A percentile compares a stretch with the other conserved stretches of the same genome.
Conservation (phyloP, 2,329 filamentous ascomycete genomes). For the Eutypella sp. region DNA sequence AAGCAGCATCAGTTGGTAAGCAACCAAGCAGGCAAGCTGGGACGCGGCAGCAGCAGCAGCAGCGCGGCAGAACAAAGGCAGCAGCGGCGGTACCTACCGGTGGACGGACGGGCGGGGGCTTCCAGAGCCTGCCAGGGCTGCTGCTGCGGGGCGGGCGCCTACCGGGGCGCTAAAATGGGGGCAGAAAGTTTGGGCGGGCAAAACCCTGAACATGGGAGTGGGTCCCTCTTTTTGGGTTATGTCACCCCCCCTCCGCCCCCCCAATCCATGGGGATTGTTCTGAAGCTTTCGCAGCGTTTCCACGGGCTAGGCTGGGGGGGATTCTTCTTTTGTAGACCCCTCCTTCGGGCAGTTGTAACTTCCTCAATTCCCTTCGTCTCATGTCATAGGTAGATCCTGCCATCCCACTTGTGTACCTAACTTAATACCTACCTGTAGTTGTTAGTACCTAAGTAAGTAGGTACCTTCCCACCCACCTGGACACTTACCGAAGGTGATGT, state of each 20-base stretch:
- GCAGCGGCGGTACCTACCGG: background rate
- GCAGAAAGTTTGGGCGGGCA: too few relatives aligned
- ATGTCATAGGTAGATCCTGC: background rate
- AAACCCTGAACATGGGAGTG: background rate
- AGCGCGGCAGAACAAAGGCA: too few relatives aligned
- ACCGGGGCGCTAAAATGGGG: too few relatives aligned
- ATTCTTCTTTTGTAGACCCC: too few relatives aligned
- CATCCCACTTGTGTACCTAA: too few relatives aligned
- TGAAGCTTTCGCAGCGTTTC: background rate
- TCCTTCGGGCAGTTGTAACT: too few relatives aligned
- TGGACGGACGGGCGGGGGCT: background rate
- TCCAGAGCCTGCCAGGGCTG: background rate
- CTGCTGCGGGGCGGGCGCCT: background rate
- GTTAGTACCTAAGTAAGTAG: constrained; percentile 1
- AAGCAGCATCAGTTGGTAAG: background rate
- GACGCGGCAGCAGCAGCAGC: too few relatives aligned
- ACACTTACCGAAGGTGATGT: background rate
- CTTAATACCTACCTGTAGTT: too few relatives aligned
- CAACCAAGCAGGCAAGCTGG: background rate
- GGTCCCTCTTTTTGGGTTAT: background rate
- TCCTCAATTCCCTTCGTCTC: background rate
- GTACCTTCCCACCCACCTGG: background rate
- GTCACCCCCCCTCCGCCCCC: too few relatives aligned
- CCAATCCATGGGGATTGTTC: too few relatives aligned
- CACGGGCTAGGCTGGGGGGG: too few relatives aligned